Percentiles rank a stretch among this genome's conserved stretches.
Evolutionary conservation across 805 yeast species (phyloP).

Genomic region (Saturnispora halmiae): DNA sequence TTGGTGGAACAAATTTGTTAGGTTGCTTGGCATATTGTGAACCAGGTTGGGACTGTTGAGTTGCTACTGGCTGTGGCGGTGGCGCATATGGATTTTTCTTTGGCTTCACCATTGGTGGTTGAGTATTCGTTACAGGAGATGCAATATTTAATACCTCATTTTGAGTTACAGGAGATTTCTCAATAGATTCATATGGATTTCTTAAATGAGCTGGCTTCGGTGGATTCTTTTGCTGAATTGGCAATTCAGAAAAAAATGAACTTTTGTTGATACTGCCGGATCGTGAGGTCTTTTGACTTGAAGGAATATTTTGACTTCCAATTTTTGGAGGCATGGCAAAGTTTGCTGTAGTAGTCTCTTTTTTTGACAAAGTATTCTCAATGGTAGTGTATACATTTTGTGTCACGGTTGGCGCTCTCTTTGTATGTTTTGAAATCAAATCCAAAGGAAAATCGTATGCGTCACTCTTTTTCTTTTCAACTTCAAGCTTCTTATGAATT

Average conservation of each 20-base stretch:
- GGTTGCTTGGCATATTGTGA: conserved; percentile 11
- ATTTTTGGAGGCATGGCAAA: background rate
- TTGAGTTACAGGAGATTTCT: conserved; percentile 2
- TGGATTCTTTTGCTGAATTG: conserved; percentile 23
- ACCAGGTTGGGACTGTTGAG: conserved; percentile 9
- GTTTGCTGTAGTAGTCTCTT: conserved; percentile 7
- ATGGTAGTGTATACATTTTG: conserved; percentile 24
- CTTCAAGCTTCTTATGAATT: conserved; percentile 13
- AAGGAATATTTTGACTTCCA: background rate
- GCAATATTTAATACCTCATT: background rate
- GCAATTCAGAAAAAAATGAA: conserved; percentile 53
- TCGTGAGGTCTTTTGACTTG: background rate
- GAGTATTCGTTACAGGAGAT: background rate
- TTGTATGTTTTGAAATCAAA: conserved; percentile 34
- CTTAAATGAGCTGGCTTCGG: conserved; percentile 15
- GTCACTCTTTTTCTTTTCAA: conserved; percentile 53
- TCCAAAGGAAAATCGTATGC: conserved; percentile 68
- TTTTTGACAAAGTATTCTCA: conserved; percentile 15
- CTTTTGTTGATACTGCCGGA: conserved; percentile 3
- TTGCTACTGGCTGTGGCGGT: conserved; percentile 1
- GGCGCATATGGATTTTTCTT: conserved; percentile 15
- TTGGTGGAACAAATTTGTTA: conserved; percentile 27
- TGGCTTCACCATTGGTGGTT: background rate
- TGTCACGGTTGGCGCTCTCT: conserved; percentile 31
- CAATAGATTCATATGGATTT: conserved; percentile 21